Evolutionary conservation across 2,329 filamentous ascomycete species (phyloP), one percentile per base, ranked within the genome.

Genomic region (Dryadomyces quercus-mongolicae): DNA sequence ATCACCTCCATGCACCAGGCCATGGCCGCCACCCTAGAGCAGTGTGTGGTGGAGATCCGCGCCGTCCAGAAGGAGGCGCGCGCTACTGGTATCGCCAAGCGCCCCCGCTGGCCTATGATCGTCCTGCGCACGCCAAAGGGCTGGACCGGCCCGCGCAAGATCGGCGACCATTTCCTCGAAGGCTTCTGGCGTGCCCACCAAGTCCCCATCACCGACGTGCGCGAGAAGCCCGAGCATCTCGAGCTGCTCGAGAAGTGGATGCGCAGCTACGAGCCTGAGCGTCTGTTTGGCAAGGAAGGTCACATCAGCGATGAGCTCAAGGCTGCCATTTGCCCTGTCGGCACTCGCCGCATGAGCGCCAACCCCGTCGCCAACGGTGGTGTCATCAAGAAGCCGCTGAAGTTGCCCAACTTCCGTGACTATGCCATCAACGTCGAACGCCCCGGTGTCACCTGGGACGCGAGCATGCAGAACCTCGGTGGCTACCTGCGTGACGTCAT

Each of bases 131-230:
- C 78, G 38, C 86, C 86, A 54, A 90, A 91, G 71, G 86, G 86
- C 55, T 91, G 86, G 86, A 88, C 84, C 15, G 86, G 79, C 1
- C 86, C 86, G 6, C 77, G 84, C 56, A 84, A 86, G 66, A 62
- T 90, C 51, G 84, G 85, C 60, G 78, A 78, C 55, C 84, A 88
- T 64, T 83, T 78, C 60, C 75, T 89, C 8, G 81, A 81, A 61
- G 86, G 86, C n/a, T 90, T 81, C 72, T 91, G 85, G 85, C 78
- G 85, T 46, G 74, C 86, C 18, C 86, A 91, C 64, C 86, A 91
- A 67, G 82, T 91, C 7, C 86, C 86, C 46, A 82, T 91, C 56
- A 76, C 85, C 5, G 84, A 86, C 59, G 83, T 86, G 1, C 74
- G 75, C 40, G 78, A 75, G 22, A 88, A 87, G 63, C 73, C 77